Base-by-base conservation (phyloP, 1,284 basidiomycete genomes). In the Ceratobasidium sp. region DNA sequence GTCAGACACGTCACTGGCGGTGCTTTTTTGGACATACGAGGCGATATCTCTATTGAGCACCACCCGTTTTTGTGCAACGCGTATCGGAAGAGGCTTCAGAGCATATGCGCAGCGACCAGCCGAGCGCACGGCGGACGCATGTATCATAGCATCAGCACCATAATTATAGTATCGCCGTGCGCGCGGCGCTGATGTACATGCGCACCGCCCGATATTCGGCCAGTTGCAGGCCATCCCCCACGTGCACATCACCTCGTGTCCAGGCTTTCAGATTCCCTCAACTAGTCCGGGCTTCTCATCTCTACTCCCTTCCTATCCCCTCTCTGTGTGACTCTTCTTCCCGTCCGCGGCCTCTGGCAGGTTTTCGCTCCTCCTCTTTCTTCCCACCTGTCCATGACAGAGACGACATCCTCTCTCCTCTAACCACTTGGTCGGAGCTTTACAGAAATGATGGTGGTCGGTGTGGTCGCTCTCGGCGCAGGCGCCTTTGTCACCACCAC, bases 401-500 rank as follows among this genome's bases (percentile, higher is more conserved):
- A 58, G 28, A 21, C 60, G 30, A 12, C 21, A 2, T 41, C 39
- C 39, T 16, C 30, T 39, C 34, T 43, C 23, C 1, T 55, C 48
- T 55, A 26, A 16, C 9, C 36, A 9, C 36, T 67, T 34, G 48
- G 23, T 57, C 10, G n/a, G 16, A 69, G 28, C 23, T 45, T 50
- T 32, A 60, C 53, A 16, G 21, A 6, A 21, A 69, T 69, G 65
- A 34, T 43, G 16, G 32, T 41, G 14, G 52, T 43, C 26, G 65
- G 1, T 16, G 2, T 69, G 26, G 46, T 58, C 46, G 53, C 39
- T 8, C 26, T 69, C 23, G 65, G 65, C 46, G 65, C 65, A 12
- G 65, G 65, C 65, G 65, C 65, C 65, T 57, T 69, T 57, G 52
- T 69, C n/a, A 57, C 65, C 8, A 57, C 53, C n/a, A 50, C 39